Evolutionary conservation across 2,329 filamentous ascomycete genomes (phyloP).

Genomic region (Sporothrix dimorphospora): DNA sequence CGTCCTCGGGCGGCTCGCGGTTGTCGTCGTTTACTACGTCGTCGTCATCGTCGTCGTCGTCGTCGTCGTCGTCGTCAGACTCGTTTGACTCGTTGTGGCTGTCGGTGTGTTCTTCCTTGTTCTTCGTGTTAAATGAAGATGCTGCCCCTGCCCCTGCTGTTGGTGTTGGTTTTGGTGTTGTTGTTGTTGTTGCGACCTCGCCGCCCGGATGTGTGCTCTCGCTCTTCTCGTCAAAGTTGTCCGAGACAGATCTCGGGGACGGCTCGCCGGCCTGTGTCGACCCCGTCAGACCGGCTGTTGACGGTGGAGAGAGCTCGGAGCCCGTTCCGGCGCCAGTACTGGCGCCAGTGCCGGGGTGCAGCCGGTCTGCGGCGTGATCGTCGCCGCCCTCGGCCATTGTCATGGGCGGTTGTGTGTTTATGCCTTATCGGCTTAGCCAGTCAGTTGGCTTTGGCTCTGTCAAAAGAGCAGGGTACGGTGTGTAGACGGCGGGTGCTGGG

Average conservation of each 20-base stretch:
- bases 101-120: not conserved
- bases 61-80: not conserved
- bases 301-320: slow-evolving; percentile 4
- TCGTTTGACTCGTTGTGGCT: slow-evolving; percentile 1
- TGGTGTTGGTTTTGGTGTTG: not conserved
- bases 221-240: slow-evolving; percentile 9
- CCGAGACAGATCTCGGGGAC: not conserved
- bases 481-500: not conserved
- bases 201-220: not conserved
- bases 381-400: slow-evolving; percentile 24
- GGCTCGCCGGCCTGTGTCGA: slow-evolving; percentile 20
- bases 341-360: not conserved
- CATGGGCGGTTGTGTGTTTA: not conserved
- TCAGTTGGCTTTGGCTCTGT: not conserved
- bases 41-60: not conserved
- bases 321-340: not conserved
- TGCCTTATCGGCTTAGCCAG: not conserved
- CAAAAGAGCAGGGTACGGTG: too few relatives aligned
- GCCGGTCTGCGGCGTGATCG: not conserved
- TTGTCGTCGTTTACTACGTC: slow-evolving; percentile 11
- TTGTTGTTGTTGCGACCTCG: not conserved
- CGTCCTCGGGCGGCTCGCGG: slow-evolving; percentile 23
- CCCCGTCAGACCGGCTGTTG: not conserved
- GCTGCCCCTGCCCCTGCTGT: too few relatives aligned
- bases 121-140: not conserved